These are phyloP conservation scores for Paramecium octaurelia DNA, from an alignment of 73 alveolate species.

Conservation along the genomic window DNA sequence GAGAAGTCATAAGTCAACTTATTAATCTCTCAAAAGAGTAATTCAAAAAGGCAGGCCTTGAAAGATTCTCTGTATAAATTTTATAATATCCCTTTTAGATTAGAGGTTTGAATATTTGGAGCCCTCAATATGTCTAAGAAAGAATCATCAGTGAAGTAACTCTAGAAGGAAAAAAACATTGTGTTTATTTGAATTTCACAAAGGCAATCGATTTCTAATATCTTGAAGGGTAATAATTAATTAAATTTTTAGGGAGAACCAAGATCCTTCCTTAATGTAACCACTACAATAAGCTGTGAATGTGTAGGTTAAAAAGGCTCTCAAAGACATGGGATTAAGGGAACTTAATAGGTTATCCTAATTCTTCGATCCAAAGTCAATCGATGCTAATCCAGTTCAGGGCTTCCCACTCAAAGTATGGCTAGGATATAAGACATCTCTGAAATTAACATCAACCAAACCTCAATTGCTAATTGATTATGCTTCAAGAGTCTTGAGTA, in stretches of 20 bases:
- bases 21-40: neutral
- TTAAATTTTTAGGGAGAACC: neutral
- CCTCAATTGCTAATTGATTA: slow-evolving; percentile 9
- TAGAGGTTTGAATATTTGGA: neutral
- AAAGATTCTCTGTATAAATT: neutral
- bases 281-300: slow-evolving; percentile 4
- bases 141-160: neutral
- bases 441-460: neutral
- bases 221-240: neutral
- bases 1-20: neutral
- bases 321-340: neutral
- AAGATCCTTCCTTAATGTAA: neutral
- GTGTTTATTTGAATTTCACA: neutral
- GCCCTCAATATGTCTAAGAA: neutral
- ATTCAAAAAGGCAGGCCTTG: neutral
- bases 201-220: neutral
- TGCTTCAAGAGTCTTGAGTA: slow-evolving; percentile 44
- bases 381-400: neutral
- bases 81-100: neutral
- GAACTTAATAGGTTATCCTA: neutral
- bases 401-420: neutral
- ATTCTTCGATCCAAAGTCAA: neutral
- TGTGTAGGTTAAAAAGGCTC: neutral
- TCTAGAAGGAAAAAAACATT: neutral
- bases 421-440: neutral